Percentiles rank a stretch among this genome's conserved stretches.
Evolutionary conservation across 1,284 basidiomycete genomes (phyloP).

Genomic region (Apiotrichum domesticum): DNA sequence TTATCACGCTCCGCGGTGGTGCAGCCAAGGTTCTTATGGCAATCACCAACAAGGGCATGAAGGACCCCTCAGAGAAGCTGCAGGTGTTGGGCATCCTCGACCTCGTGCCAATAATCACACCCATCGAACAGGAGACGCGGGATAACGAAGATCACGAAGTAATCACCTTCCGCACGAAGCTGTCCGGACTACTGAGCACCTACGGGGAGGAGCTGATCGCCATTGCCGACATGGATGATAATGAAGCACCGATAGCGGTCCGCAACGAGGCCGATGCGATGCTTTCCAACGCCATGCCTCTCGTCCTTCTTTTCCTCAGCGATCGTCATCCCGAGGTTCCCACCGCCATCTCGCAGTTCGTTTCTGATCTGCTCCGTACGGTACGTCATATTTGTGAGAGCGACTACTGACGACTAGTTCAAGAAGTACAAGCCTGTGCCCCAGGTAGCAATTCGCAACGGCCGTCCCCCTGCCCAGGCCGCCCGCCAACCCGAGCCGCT

Average conservation of each 20-base stretch:
- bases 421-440: conserved; percentile 21
- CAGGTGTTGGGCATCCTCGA: conserved; percentile 86
- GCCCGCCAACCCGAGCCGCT: conserved; percentile 44
- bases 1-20: conserved; percentile 69
- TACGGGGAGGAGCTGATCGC: conserved; percentile 80
- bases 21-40: conserved; percentile 73
- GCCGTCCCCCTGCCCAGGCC: conserved; percentile 19
- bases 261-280: conserved; percentile 63
- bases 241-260: conserved; percentile 57
- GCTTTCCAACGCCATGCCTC: conserved; percentile 66
- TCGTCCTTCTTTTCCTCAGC: conserved; percentile 80
- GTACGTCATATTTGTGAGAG: conserved; percentile 51
- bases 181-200: conserved; percentile 78
- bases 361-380: conserved; percentile 65
- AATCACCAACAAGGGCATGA: conserved; percentile 86
- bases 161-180: conserved; percentile 78
- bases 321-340: conserved; percentile 84
- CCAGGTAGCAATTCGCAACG: conserved; percentile 15
- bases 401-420: conserved; percentile 14
- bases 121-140: conserved; percentile 70
- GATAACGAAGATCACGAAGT: conserved; percentile 62
- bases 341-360: conserved; percentile 72
- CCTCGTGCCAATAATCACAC: conserved; percentile 69
- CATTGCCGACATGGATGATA: conserved; percentile 52
- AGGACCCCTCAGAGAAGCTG: conserved; percentile 84